These are phyloP conservation scores for Umbilicaria muhlenbergii DNA, from an alignment of 495 filamentous ascomycete species.

Conservation along the genomic window DNA sequence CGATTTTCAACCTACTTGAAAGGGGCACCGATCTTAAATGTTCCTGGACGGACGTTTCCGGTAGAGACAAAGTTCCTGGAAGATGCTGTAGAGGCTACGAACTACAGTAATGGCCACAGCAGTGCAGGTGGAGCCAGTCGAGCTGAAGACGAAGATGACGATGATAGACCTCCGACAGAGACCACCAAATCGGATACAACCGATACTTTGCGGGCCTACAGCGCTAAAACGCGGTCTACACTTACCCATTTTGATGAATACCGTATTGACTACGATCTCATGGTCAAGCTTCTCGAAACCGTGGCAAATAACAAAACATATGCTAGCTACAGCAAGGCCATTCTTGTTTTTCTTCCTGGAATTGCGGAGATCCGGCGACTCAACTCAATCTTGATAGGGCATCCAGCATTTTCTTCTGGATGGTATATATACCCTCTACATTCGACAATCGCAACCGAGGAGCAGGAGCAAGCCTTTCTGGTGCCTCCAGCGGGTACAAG, in stretches of 20 bases:
- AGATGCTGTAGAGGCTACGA: slow-evolving; percentile 74
- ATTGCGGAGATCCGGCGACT: slow-evolving; percentile 82
- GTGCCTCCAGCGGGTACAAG: slow-evolving; percentile 64
- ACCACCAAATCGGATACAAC: slow-evolving; percentile 4
- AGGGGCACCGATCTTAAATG: slow-evolving; percentile 68
- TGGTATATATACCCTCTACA: slow-evolving; percentile 84
- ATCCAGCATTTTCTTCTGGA: slow-evolving; percentile 46
- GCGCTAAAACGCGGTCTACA: slow-evolving; percentile 52
- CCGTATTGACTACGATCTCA: slow-evolving; percentile 69
- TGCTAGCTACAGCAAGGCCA: slow-evolving; percentile 65
- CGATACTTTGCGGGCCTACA: slow-evolving; percentile 50
- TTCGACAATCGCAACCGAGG: slow-evolving; percentile 89
- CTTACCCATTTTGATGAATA: slow-evolving; percentile 71
- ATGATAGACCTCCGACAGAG: slow-evolving; percentile 7
- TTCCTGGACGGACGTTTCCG: slow-evolving; percentile 87
- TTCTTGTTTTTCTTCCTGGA: slow-evolving; percentile 86
- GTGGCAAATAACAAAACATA: slow-evolving; percentile 53
- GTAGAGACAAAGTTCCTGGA: slow-evolving; percentile 78
- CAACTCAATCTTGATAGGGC: slow-evolving; percentile 62
- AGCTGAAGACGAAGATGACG: slow-evolving; percentile 36
- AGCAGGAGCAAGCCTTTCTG: slow-evolving; percentile 82
- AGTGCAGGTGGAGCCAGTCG: slow-evolving; percentile 25
- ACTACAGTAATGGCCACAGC: slow-evolving; percentile 33
- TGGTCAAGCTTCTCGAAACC: slow-evolving; percentile 54
- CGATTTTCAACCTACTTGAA: slow-evolving; percentile 78